Evolutionary conservation across 805 yeast species (phyloP).

Genomic region (Dipodascopsis uninucleata): DNA sequence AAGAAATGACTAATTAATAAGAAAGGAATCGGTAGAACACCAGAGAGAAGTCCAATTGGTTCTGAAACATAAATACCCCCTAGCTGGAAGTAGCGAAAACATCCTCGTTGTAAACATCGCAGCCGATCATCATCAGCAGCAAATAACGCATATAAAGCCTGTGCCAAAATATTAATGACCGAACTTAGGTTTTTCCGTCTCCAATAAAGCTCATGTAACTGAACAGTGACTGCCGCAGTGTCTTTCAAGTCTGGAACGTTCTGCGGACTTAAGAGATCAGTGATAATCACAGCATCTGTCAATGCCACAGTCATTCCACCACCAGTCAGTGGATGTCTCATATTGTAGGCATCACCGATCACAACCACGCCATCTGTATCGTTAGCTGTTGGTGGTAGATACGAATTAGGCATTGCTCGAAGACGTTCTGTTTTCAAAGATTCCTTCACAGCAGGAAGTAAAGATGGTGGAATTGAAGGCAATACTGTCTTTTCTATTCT

Average conservation of each 20-base stretch:
- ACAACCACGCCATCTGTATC: conserved; percentile 70
- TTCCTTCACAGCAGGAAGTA: conserved; percentile 62
- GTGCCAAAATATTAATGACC: conserved; percentile 83
- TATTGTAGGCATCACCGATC: conserved; percentile 90
- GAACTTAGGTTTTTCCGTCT: conserved; percentile 75
- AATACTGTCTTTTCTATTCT: conserved; percentile 61
- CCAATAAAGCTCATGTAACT: conserved; percentile 64
- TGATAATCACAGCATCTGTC: conserved; percentile 71
- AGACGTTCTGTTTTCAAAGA: conserved; percentile 61
- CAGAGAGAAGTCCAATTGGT: conserved; percentile 82
- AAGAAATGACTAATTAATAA: conserved; percentile 80
- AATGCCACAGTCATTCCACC: conserved; percentile 99
- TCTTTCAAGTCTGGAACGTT: conserved; percentile 55
- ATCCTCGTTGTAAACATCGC: conserved; percentile 73
- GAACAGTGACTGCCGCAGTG: conserved; percentile 52
- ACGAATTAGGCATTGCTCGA: conserved; percentile 92
- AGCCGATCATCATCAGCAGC: conserved; percentile 68
- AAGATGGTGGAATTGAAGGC: conserved; percentile 61
- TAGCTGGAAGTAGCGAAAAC: conserved; percentile 75
- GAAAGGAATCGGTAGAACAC: conserved; percentile 72
- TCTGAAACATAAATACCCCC: conserved; percentile 79
- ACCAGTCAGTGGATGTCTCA: conserved; percentile 98
- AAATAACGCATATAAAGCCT: conserved; percentile 84
- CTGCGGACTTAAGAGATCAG: conserved; percentile 56
- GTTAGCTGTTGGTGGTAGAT: conserved; percentile 69